Percentiles rank a stretch among this genome's conserved stretches.
phyloP scores from a whole-genome alignment of 208 protist genomes.

The Crithidia expoeki region DNA sequence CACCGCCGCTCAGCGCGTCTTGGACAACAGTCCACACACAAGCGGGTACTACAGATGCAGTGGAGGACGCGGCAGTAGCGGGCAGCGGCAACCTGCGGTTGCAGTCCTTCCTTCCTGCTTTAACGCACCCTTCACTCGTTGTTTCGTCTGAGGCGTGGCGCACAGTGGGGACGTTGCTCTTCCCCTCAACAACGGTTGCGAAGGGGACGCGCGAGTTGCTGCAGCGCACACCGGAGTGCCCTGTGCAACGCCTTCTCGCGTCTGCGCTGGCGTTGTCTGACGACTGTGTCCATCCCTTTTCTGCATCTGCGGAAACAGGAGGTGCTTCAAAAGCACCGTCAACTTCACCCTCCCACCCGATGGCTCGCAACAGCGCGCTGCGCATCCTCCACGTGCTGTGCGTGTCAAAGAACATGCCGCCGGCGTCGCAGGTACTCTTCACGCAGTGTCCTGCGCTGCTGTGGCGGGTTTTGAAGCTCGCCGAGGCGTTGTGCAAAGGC shows the following conservation, averaged over 20 bases:
- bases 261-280: constrained; percentile 26
- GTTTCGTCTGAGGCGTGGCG: constrained; percentile 60
- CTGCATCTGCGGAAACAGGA: background rate
- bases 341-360: constrained; percentile 13
- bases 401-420: constrained; percentile 21
- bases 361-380: constrained; percentile 31
- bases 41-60: background rate
- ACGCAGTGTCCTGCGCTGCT: constrained; percentile 61
- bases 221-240: constrained; percentile 6
- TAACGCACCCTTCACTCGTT: constrained; percentile 36
- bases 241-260: constrained; percentile 30
- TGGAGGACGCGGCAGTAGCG: background rate
- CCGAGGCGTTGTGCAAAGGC: constrained; percentile 17
- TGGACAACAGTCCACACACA: background rate
- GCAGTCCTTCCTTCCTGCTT: constrained; percentile 21
- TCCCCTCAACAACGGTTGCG: background rate
- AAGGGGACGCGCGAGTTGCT: constrained; percentile 10
- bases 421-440: constrained; percentile 37
- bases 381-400: constrained; percentile 32
- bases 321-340: background rate
- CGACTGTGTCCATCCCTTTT: background rate
- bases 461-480: constrained; percentile 51
- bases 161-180: constrained; percentile 43
- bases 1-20: background rate
- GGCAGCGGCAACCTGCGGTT: background rate